Base-by-base conservation (phyloP, 306 rosid genomes). In the Luffa acutangula region DNA sequence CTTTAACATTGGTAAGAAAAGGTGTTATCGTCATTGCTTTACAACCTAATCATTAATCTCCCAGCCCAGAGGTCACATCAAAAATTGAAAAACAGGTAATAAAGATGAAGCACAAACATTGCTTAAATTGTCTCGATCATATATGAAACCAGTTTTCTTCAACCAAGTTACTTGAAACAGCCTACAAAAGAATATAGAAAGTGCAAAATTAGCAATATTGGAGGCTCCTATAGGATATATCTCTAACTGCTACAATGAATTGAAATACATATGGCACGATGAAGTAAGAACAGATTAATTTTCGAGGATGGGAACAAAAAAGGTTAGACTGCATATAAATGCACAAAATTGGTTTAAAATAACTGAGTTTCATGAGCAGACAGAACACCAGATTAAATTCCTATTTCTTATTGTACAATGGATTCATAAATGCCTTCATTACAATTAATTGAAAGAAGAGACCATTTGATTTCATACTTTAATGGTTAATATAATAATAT, bases 111-210 rank as follows among this genome's bases (percentile, higher is more conserved):
- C 78, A 94, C 97, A 82, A 87, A 94, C 97, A 82, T 90, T 36
- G 89, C 85, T 84, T 83, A 92, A 85, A 87, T 87, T 85, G 82
- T 89, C 75, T 15, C 53, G 84, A 82, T 92, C 89, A 87, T 95
- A 91, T 75, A 87, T 86, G 92, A 87, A 92, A 84, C 98, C 98
- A 80, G 60, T 80, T 83, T 81, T 80, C 91, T 43, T 80, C 97
- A 86, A 58, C 97, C 97, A 92, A 65, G 89, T 85, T 86, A 92
- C 86, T 85, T 95, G 97, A 84, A 91, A 85, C 82, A 95, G 86
- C 97, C 97, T 95, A 85, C 93, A 91, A 80, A 87, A 83, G 79
- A 67, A 73, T 73, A 81, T 37, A 84, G 43, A 79, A 87, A 77
- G 70, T 41, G 77, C 83, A 48, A 74, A 5, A 88, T 83, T 77